Evolutionary conservation across 2,329 filamentous ascomycete species (phyloP), one percentile per base, ranked within the genome.

Genomic region (Neopestalotiopsis sp.): DNA sequence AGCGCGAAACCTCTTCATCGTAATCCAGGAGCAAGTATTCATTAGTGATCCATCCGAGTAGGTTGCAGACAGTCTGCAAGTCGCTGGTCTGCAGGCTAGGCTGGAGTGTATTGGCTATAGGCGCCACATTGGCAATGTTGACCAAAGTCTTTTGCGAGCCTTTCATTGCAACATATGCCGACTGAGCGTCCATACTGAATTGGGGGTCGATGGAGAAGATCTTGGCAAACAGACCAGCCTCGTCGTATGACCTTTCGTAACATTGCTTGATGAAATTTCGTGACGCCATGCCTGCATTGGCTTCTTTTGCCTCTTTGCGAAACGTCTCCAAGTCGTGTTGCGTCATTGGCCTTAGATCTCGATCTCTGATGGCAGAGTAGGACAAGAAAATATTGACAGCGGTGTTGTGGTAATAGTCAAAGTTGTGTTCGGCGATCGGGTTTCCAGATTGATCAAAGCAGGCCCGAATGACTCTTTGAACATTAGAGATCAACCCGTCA

Each of bases 241-340:
- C 88, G 68, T 86, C 85, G 72, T 85, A 87, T 2, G 87, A 84
- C 32, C 87, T 83, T 73, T 90, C 88, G 67, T 89, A 89, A 67
- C 82, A 85, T 75, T 90, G 88, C 74, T 90, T 90, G 71, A 90
- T 83, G 67, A 85, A 88, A 72, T 88, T 89, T 34, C 88, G 82
- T 14, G 84, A 84, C 4, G 87, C 88, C 2, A 87, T 87, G 73
- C 90, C 88, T 1, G 85, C 73, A 2, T 85, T 86, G 0, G 80
- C 74, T 9, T 79, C 83, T 69, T 86, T 88, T 34, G 79, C 79
- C 69, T 89, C 87, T 67, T 84, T 85, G 58, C 82, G 84, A 74
- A 88, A 89, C n/a, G 83, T 80, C 30, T 87, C 85, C 20, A 88
- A 74, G 67, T 90, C 88, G 61, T 84, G 84, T 71, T 88, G 86